Evolutionary conservation across 2,329 filamentous ascomycete species (phyloP).

Genomic region (Aspergillus awamori): DNA sequence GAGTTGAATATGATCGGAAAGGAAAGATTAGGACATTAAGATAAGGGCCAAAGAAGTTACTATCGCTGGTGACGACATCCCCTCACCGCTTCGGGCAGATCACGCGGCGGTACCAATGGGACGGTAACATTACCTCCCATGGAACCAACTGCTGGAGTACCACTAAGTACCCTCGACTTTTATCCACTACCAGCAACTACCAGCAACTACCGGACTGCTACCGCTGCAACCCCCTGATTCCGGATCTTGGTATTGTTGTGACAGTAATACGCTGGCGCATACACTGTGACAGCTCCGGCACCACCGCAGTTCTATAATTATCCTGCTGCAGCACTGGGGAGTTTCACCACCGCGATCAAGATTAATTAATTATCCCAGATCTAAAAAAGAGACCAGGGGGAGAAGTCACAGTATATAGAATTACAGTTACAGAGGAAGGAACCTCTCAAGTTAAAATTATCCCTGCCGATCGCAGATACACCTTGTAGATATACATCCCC

Average conservation of each 20-base stretch:
- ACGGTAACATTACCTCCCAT: conserved; percentile 20
- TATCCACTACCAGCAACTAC: too few relatives aligned
- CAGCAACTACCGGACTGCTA: too few relatives aligned
- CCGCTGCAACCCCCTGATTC: conserved; percentile 1
- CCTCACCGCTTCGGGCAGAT: conserved; percentile 4
- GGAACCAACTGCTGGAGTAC: neutral
- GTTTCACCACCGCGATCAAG: neutral
- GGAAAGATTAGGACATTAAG: neutral
- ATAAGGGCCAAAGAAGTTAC: neutral
- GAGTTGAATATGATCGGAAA: neutral
- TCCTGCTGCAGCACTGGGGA: neutral
- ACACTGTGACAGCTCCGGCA: neutral
- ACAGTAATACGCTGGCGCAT: neutral
- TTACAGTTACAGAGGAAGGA: neutral
- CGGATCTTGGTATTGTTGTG: neutral
- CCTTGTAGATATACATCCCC: neutral
- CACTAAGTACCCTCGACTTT: too few relatives aligned
- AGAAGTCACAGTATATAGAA: neutral
- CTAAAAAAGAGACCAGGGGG: neutral
- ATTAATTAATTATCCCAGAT: neutral
- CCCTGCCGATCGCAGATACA: neutral
- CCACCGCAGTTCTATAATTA: conserved; percentile 1
- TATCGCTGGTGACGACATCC: conserved; percentile 12
- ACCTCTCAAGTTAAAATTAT: too few relatives aligned
- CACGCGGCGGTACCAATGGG: conserved; percentile 7